Percentiles rank a stretch among this genome's conserved stretches.
phyloP scores from a whole-genome alignment of 495 filamentous ascomycete genomes.

The Emericellopsis terricola region DNA sequence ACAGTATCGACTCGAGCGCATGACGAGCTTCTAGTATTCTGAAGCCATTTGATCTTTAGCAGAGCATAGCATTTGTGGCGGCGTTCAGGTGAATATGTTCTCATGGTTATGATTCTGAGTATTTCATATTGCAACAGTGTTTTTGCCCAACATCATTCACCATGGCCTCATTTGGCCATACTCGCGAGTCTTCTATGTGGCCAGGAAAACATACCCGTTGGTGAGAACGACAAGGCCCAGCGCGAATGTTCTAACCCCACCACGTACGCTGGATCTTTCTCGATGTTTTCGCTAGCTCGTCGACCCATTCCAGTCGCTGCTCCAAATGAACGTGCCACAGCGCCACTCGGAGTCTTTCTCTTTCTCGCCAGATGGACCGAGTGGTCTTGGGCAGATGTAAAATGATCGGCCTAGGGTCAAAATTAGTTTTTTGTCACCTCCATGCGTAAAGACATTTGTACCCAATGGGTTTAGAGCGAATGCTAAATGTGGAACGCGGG shows the following conservation, averaged over 20 bases:
- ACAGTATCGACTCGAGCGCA: no score
- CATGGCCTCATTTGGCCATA: no score
- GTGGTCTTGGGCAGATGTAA: constrained; percentile 67
- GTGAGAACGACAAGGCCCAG: not conserved
- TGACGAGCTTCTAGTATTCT: no score
- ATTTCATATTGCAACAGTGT: not conserved
- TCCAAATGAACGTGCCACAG: constrained; percentile 81
- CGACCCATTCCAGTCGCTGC: constrained; percentile 51
- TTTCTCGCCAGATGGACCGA: constrained; percentile 69
- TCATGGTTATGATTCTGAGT: not conserved
- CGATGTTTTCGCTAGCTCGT: constrained; percentile 1
- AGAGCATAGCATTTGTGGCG: no score
- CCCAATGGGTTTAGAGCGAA: not conserved
- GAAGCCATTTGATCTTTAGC: no score
- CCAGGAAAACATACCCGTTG: not conserved
- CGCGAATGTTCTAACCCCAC: not conserved
- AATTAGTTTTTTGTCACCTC: not conserved
- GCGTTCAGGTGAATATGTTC: not conserved
- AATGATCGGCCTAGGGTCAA: constrained; percentile 46
- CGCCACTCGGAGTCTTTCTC: constrained; percentile 71
- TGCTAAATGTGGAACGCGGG: not conserved
- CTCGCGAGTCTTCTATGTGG: no score
- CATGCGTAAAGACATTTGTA: not conserved
- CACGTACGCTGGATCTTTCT: not conserved
- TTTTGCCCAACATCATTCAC: not conserved